phyloP scores from a whole-genome alignment of 1,139 yeast species.

The Hemisphaericaspora subhashii region DNA sequence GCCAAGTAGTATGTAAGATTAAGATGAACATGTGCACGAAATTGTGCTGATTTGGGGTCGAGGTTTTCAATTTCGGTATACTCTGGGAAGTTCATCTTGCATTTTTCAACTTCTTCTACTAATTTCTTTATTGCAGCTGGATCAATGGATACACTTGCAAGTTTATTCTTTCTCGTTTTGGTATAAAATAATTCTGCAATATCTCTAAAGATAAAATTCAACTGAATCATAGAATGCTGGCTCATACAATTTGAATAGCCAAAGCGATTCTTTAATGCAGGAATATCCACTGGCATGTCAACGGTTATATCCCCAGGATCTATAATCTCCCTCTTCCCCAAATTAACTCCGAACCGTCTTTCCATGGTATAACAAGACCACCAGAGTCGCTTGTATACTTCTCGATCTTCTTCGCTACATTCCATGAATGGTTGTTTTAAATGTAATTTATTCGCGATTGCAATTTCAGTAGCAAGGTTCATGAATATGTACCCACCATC shows the following conservation, averaged over 20 bases:
- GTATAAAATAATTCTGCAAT: constrained; percentile 15
- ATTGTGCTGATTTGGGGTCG: constrained; percentile 11
- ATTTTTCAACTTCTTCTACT: constrained; percentile 15
- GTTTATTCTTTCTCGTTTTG: constrained; percentile 9
- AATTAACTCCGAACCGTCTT: constrained; percentile 18
- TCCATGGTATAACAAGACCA: constrained; percentile 22
- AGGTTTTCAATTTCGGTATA: constrained; percentile 13
- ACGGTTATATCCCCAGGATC: constrained; percentile 16
- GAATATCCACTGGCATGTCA: constrained; percentile 14
- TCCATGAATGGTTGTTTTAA: constrained; percentile 12
- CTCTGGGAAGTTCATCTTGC: constrained; percentile 15
- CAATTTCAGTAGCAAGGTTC: constrained; percentile 19
- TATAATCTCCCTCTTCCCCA: constrained; percentile 17
- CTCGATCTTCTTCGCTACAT: constrained; percentile 12
- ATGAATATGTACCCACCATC: constrained; percentile 19
- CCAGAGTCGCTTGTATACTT: constrained; percentile 17
- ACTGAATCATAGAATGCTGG: constrained; percentile 16
- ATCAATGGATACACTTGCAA: constrained; percentile 13
- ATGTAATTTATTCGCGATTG: constrained; percentile 17
- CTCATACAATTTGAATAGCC: constrained; percentile 17
- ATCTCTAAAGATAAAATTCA: constrained; percentile 17
- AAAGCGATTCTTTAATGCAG: constrained; percentile 13
- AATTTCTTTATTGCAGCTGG: constrained; percentile 16
- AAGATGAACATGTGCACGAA: constrained; percentile 18
- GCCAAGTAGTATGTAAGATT: constrained; percentile 18